Conservation (phyloP, 768 basidiomycete genomes). For the Boletus sp. region DNA sequence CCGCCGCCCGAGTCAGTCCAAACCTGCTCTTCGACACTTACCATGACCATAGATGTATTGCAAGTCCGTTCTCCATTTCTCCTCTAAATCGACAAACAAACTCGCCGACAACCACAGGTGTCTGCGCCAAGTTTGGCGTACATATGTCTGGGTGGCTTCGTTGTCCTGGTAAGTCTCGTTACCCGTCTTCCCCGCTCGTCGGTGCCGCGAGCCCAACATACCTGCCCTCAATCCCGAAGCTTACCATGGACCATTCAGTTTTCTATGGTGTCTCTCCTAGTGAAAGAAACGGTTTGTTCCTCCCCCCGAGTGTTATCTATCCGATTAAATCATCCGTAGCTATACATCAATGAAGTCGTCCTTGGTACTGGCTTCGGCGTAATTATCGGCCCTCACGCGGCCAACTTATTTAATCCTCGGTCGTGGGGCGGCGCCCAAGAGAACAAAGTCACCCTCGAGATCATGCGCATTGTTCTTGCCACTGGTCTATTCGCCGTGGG, state of each 20-base stretch:
- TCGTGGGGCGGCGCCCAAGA: conserved; percentile 61
- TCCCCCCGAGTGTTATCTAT: not conserved
- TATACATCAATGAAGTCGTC: conserved; percentile 93
- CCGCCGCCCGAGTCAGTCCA: too few relatives aligned
- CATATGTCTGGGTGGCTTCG: conserved; percentile 58
- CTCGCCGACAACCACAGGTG: conserved; percentile 39
- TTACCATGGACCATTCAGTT: conserved; percentile 46
- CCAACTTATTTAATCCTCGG: conserved; percentile 71
- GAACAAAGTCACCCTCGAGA: conserved; percentile 74
- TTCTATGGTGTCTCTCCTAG: conserved; percentile 75
- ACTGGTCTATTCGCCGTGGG: conserved; percentile 94
- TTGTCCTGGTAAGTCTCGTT: conserved; percentile 38
- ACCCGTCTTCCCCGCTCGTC: not conserved
- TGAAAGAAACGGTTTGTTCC: conserved; percentile 68
- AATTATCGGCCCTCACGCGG: conserved; percentile 68
- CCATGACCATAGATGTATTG: conserved; percentile 23
- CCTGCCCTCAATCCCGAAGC: not conserved
- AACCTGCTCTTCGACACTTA: not conserved
- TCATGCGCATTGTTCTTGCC: conserved; percentile 86
- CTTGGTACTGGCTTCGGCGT: conserved; percentile 71
- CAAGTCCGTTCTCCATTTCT: conserved; percentile 21
- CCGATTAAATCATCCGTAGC: conserved; percentile 31
- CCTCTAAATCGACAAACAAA: conserved; percentile 11
- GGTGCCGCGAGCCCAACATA: not conserved
- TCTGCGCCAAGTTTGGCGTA: conserved; percentile 54